Base-by-base conservation (phyloP, 2,329 filamentous ascomycete genomes). In the Plenodomus lindquistii region DNA sequence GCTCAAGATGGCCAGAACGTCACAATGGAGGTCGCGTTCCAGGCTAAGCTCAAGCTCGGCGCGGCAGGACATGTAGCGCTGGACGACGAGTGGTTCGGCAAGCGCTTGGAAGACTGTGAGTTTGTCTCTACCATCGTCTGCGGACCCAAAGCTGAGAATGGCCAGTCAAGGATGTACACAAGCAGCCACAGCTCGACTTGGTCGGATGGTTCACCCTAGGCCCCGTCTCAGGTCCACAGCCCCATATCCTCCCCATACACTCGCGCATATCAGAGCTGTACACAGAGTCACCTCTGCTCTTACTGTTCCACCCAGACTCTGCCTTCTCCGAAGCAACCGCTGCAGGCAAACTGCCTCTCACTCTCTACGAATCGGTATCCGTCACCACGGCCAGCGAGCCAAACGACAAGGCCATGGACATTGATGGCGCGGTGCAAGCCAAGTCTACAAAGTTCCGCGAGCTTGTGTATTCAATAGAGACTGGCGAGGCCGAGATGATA, bases 401-500 rank as follows among this genome's bases (percentile, higher is more conserved):
- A 18, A 68, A 70, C 42, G 71, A 72, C 40, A 72, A 71, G 51
- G 66, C 63, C n/a, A 74, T 74, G 71, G 72, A 75, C 62, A 87
- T 93, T 75, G 86, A 89, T 55, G 88, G 90, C 55, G 78, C 77
- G 70, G 80, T 68, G 73, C 64, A 66, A 42, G 54, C 62, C 4
- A 72, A 67, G 43, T 49, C 64, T 42, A 80, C 94, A 51, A 87
- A 84, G 63, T 97, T 97, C 73, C 84, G 87, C 50, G 88, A 95
- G 66, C 75, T 97, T 9, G 84, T 87, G 1, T 97, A 94, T 71
- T 87, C 87, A 0, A 86, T 97, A 2, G 94, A 97, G 75, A 96
- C 92, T 0, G 91, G 90, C 9, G 92, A 97, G 71, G 92, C 92
- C 1, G 94, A 99, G 73, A 97, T 97, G 91, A 97, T 99, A 58